phyloP scores from a whole-genome alignment of 306 rosid genomes.

The Lathyrus oleraceus region DNA sequence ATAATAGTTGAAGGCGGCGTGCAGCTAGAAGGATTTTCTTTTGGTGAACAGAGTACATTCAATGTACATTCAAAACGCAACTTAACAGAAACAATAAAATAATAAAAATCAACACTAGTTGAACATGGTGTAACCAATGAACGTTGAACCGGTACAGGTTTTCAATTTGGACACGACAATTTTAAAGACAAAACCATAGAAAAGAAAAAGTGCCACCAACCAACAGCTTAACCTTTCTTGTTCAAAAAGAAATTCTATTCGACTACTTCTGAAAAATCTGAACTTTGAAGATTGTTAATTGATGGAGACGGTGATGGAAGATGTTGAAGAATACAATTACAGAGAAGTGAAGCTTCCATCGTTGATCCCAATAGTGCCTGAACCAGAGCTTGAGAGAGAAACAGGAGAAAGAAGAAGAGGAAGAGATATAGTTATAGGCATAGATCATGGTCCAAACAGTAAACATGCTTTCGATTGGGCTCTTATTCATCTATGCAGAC shows the following conservation, averaged over 20 bases:
- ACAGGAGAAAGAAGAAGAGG: constrained; percentile 72
- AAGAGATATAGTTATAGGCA: constrained; percentile 66
- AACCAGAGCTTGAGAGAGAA: constrained; percentile 70
- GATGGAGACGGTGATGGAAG: constrained; percentile 69
- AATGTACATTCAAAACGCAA: no score
- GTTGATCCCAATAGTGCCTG: constrained; percentile 47
- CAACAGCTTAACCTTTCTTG: not conserved
- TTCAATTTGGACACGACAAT: constrained; percentile 17
- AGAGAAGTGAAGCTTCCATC: constrained; percentile 69
- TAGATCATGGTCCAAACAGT: constrained; percentile 82
- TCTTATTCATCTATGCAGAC: constrained; percentile 68
- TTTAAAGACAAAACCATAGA: no score
- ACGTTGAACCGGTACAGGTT: not conserved
- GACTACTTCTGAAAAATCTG: not conserved
- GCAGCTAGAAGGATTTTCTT: no score
- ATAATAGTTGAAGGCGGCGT: no score
- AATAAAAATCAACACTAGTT: not conserved
- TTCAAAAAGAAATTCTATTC: not conserved
- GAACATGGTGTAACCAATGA: not conserved
- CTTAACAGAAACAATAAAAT: no score
- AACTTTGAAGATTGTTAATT: not conserved
- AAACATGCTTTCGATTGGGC: constrained; percentile 95
- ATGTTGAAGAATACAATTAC: constrained; percentile 67
- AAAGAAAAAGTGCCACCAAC: not conserved
- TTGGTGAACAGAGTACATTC: no score